Percentiles rank a stretch among this genome's conserved stretches.
phyloP scores from a whole-genome alignment of 257 asterid species.

The Scutellaria minor region DNA sequence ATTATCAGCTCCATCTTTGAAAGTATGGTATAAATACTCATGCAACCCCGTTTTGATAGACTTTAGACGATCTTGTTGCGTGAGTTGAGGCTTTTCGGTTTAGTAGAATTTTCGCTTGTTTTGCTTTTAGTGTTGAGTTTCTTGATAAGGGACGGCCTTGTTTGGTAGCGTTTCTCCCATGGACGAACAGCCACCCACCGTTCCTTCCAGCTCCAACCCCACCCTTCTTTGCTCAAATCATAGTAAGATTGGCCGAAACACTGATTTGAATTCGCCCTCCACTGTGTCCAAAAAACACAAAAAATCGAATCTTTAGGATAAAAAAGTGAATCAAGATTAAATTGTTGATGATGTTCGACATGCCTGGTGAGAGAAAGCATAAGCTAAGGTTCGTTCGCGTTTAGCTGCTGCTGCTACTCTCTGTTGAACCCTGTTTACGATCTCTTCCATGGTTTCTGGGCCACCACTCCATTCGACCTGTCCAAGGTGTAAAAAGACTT shows the following conservation, averaged over 20 bases:
- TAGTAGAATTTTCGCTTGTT: constrained; percentile 34
- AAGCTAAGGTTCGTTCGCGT: constrained; percentile 77
- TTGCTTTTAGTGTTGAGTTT: constrained; percentile 42
- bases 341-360: background rate
- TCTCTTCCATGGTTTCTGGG: constrained; percentile 80
- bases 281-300: constrained; percentile 35
- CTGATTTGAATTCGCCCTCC: constrained; percentile 70
- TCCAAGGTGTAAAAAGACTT: background rate
- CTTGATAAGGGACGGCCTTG: constrained; percentile 41
- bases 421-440: constrained; percentile 66
- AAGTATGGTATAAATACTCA: constrained; percentile 7
- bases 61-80: constrained; percentile 38
- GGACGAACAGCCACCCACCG: constrained; percentile 78
- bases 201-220: constrained; percentile 95
- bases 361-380: constrained; percentile 85
- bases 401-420: constrained; percentile 71
- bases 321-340: background rate
- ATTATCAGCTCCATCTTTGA: too few relatives aligned
- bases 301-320: background rate
- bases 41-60: constrained; percentile 24
- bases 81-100: constrained; percentile 34
- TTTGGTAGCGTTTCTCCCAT: constrained; percentile 67
- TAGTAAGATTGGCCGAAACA: constrained; percentile 73
- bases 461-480: constrained; percentile 85
- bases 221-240: constrained; percentile 71